Evolutionary conservation across 1,284 basidiomycete genomes (phyloP).

Genomic region (Leccinum subrobustum): DNA sequence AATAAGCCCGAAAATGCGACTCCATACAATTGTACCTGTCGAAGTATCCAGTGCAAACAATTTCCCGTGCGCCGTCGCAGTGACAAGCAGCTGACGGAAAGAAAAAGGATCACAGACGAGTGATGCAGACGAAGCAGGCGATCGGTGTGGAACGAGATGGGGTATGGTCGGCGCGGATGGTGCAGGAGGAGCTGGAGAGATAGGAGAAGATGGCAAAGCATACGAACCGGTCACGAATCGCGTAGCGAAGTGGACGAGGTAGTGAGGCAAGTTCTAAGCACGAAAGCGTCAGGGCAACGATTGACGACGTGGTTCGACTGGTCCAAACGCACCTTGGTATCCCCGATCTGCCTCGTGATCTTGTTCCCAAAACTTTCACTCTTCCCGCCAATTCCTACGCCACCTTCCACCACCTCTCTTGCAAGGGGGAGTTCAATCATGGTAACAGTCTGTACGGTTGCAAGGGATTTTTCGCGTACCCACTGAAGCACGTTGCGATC

Average conservation of each 20-base stretch:
- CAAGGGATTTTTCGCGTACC: slow-evolving; percentile 82
- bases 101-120: slow-evolving; percentile 81
- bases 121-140: slow-evolving; percentile 33
- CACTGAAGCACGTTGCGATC: slow-evolving; percentile 64
- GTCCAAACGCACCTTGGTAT: slow-evolving; percentile 54
- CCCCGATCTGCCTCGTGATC: slow-evolving; percentile 57
- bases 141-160: slow-evolving; percentile 14
- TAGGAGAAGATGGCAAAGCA: slow-evolving; percentile 32
- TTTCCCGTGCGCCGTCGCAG: slow-evolving; percentile 72
- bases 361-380: slow-evolving; percentile 56
- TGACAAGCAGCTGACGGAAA: slow-evolving; percentile 82
- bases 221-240: slow-evolving; percentile 78
- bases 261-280: slow-evolving; percentile 68
- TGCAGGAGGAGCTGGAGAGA: slow-evolving; percentile 31
- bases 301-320: background rate
- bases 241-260: slow-evolving; percentile 62
- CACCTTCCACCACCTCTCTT: slow-evolving; percentile 15
- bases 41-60: slow-evolving; percentile 82
- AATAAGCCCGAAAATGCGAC: slow-evolving; percentile 62
- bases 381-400: slow-evolving; percentile 2
- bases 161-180: slow-evolving; percentile 36
- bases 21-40: slow-evolving; percentile 78
- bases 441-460: slow-evolving; percentile 62
- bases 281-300: background rate
- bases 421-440: slow-evolving; percentile 80